Evolutionary conservation across 2,329 filamentous ascomycete genomes (phyloP).

Genomic region (Phyllosticta capitalensis): DNA sequence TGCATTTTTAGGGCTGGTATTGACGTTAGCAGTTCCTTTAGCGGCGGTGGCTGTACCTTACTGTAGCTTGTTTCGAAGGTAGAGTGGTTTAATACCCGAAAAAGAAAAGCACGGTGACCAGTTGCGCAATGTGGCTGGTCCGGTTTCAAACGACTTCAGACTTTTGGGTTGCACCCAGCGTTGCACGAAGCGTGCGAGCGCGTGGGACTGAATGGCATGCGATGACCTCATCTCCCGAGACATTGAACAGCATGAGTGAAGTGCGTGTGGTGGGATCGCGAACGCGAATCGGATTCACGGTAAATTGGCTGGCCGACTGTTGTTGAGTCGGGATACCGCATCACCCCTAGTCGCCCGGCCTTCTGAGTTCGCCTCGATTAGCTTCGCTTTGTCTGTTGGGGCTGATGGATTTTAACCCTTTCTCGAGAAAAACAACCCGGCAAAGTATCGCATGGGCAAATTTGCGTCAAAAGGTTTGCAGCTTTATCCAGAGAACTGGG

Average conservation of each 20-base stretch:
- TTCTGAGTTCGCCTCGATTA: not conserved
- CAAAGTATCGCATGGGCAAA: not conserved
- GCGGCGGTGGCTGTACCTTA: not conserved
- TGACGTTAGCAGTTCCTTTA: not conserved
- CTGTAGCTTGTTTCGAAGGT: not conserved
- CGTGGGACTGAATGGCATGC: not conserved
- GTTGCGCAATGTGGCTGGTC: not conserved
- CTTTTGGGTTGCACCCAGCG: not conserved
- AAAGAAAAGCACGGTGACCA: not conserved
- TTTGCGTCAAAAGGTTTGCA: not conserved
- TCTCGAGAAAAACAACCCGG: not conserved
- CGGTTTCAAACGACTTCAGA: not conserved
- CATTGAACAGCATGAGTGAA: not conserved
- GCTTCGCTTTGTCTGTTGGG: not conserved
- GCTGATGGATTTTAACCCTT: not conserved
- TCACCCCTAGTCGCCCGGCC: not conserved
- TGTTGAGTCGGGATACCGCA: not conserved
- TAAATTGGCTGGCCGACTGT: not conserved
- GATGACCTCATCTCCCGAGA: not conserved
- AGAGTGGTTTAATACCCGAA: not conserved
- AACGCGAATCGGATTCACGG: not conserved
- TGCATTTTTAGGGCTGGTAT: not conserved
- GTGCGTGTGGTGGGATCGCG: not conserved
- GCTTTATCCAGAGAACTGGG: not conserved
- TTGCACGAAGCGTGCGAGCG: not conserved